A percentile compares a stretch with the other conserved stretches of the same genome.
These are phyloP conservation scores for Puccinia polysora DNA, from an alignment of 1,284 basidiomycete genomes.

Conservation along the genomic window DNA sequence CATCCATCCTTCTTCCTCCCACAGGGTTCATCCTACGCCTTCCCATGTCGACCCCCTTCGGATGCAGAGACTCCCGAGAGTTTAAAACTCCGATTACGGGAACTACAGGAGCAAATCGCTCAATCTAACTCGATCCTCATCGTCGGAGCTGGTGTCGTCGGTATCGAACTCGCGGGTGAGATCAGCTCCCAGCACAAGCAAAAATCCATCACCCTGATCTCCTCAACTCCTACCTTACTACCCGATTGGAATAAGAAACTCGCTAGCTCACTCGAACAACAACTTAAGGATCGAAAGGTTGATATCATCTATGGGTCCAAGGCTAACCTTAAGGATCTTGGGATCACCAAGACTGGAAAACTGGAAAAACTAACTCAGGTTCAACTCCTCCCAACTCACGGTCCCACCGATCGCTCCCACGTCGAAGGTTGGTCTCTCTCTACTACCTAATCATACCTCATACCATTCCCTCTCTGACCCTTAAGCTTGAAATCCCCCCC, in stretches of 20 bases:
- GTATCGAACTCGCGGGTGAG: slow-evolving; percentile 41
- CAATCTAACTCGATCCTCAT: slow-evolving; percentile 18
- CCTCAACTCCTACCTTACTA: slow-evolving; percentile 9
- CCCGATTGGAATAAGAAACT: slow-evolving; percentile 17
- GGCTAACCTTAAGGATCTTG: slow-evolving; percentile 7
- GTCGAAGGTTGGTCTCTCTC: slow-evolving; percentile 18
- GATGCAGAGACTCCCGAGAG: slow-evolving; percentile 5
- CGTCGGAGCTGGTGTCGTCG: slow-evolving; percentile 35
- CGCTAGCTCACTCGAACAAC: slow-evolving; percentile 11
- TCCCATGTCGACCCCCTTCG: slow-evolving; percentile 33
- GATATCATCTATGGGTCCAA: slow-evolving; percentile 30
- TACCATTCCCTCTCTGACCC: not conserved
- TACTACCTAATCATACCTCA: not conserved
- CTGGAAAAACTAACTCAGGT: slow-evolving; percentile 23
- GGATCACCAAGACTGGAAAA: slow-evolving; percentile 29
- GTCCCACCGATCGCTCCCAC: not conserved
- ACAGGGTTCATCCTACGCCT: slow-evolving; percentile 30
- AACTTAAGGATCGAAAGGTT: slow-evolving; percentile 12
- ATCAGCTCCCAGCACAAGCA: slow-evolving; percentile 8
- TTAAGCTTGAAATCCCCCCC: too few species aligned
- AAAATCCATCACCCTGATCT: slow-evolving; percentile 33
- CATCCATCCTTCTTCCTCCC: not conserved
- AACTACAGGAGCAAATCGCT: slow-evolving; percentile 10
- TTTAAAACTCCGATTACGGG: not conserved
- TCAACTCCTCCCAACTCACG: not conserved